Percentiles rank a stretch among this genome's conserved stretches.
Conservation (phyloP, 177 flowering plant genomes). For the Tripterygium wilfordii region DNA sequence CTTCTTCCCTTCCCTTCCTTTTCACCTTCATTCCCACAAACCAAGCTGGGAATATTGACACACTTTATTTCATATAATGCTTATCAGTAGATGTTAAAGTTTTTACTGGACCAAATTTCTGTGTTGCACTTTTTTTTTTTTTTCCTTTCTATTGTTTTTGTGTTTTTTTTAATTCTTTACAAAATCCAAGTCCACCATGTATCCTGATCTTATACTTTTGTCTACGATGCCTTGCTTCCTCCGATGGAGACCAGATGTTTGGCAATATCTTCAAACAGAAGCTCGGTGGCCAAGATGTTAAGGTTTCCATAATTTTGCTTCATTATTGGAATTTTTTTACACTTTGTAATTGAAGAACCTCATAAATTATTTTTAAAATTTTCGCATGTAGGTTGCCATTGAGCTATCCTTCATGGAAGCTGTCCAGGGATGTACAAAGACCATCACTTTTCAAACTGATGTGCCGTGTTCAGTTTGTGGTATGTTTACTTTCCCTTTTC, state of each 20-base stretch:
- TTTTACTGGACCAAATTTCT: no score
- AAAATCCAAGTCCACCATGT: no score
- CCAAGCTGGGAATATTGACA: no score
- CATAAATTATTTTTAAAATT: neutral
- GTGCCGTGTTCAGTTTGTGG: slow-evolving; percentile 82
- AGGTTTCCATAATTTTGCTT: slow-evolving; percentile 34
- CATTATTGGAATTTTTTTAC: neutral
- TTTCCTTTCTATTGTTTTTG: neutral
- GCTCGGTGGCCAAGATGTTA: slow-evolving; percentile 71
- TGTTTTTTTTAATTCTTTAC: neutral
- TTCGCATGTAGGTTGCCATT: slow-evolving; percentile 40
- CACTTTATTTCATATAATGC: no score
- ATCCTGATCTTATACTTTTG: slow-evolving; percentile 1
- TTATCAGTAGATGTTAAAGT: no score
- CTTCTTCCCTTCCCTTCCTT: no score
- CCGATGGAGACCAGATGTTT: slow-evolving; percentile 39
- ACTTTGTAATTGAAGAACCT: neutral
- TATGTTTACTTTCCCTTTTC: slow-evolving; percentile 22
- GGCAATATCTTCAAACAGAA: slow-evolving; percentile 36
- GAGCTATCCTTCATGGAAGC: slow-evolving; percentile 99
- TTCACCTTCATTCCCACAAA: no score
- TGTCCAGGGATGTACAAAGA: slow-evolving; percentile 91
- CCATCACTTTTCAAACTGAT: slow-evolving; percentile 58
- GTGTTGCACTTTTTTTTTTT: neutral
- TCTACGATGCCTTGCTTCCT: slow-evolving; percentile 7